phyloP scores from a whole-genome alignment of 306 rosid genomes.

The Fragaria nilgerrensis region DNA sequence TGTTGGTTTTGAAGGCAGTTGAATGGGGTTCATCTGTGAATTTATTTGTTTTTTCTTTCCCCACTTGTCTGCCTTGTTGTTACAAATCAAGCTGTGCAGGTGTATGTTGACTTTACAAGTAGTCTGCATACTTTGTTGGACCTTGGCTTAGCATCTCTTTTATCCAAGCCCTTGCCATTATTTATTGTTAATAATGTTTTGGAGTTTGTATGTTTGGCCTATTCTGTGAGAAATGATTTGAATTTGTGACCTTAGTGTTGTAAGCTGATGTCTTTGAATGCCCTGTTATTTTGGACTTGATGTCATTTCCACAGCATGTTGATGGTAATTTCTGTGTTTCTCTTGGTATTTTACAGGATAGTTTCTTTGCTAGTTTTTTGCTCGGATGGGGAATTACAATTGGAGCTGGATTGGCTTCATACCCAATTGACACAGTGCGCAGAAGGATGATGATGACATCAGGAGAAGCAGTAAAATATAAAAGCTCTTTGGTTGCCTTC shows the following conservation, averaged over 20 bases:
- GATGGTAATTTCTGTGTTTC: constrained; percentile 15
- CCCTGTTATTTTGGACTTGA: not conserved
- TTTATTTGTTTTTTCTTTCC: not conserved
- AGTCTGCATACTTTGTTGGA: not conserved
- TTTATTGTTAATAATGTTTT: not conserved
- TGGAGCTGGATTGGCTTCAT: constrained; percentile 84
- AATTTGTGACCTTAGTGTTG: not conserved
- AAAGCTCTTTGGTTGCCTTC: constrained; percentile 73
- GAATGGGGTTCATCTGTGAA: not conserved
- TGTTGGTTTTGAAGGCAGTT: not conserved
- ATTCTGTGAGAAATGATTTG: not conserved
- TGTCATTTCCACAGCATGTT: not conserved
- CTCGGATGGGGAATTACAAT: constrained; percentile 89
- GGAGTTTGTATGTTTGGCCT: not conserved
- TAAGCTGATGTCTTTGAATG: not conserved
- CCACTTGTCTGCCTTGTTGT: not conserved
- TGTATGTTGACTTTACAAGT: not conserved
- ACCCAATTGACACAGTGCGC: constrained; percentile 82
- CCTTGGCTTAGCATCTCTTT: not conserved
- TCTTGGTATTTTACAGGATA: constrained; percentile 59
- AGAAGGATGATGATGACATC: constrained; percentile 99
- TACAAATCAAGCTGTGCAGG: not conserved
- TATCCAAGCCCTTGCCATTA: not conserved
- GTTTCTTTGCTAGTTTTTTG: constrained; percentile 82
- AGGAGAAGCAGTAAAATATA: constrained; percentile 92